A percentile compares a stretch with the other conserved stretches of the same genome.
Conservation (phyloP, 305 asterid species). For the Fraxinus angustifolia region DNA sequence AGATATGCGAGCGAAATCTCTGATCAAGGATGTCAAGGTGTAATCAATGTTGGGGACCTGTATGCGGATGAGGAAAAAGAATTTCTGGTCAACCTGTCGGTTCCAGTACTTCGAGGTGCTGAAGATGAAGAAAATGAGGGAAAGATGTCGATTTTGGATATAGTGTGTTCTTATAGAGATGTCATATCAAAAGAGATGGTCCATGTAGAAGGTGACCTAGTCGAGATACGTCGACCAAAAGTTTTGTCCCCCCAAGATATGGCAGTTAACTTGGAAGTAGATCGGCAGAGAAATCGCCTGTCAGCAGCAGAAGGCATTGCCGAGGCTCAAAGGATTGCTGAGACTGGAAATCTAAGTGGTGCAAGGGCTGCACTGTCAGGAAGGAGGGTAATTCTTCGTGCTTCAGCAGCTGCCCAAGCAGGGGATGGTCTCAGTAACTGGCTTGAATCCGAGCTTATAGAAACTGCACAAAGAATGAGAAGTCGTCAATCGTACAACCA, state of each 20-base stretch:
- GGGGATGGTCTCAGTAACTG: conserved; percentile 32
- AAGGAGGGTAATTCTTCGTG: conserved; percentile 16
- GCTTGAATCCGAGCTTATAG: conserved; percentile 40
- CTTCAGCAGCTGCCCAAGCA: conserved; percentile 23
- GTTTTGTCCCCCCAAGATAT: neutral
- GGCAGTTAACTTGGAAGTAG: conserved; percentile 27
- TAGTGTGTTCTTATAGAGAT: conserved; percentile 25
- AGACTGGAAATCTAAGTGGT: conserved; percentile 26
- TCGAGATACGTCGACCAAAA: conserved; percentile 12
- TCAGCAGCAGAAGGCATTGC: conserved; percentile 33
- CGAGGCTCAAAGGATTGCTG: conserved; percentile 45
- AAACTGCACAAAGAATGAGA: conserved; percentile 29
- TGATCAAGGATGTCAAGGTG: conserved; percentile 26
- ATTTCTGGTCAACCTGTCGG: conserved; percentile 25
- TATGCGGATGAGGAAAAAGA: conserved; percentile 41
- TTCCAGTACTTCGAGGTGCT: conserved; percentile 14
- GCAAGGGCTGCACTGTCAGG: conserved; percentile 26
- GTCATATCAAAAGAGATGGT: conserved; percentile 13
- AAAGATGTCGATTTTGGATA: conserved; percentile 19
- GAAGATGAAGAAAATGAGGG: conserved; percentile 1
- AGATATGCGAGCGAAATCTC: conserved; percentile 26
- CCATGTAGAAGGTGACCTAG: conserved; percentile 18
- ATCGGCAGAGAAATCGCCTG: conserved; percentile 42
- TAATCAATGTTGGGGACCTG: conserved; percentile 30
- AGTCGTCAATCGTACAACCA: conserved; percentile 9